Evolutionary conservation across 2,329 filamentous ascomycete species (phyloP).

Genomic region (Claviceps digitariae): DNA sequence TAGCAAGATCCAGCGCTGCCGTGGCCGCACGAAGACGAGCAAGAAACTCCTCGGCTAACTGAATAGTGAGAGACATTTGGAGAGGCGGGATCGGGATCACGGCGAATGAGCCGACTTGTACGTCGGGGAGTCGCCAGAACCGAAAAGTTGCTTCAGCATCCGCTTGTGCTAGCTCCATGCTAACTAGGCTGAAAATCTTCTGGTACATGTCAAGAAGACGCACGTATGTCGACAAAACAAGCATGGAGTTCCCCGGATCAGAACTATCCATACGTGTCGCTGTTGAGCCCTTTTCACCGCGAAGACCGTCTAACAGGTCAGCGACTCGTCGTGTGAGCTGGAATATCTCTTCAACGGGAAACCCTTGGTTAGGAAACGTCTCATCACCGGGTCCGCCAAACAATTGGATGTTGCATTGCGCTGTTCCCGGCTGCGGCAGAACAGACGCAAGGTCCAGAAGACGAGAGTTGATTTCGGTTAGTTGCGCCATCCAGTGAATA

Average conservation of each 20-base stretch:
- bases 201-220: constrained; percentile 28
- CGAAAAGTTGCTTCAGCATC: constrained; percentile 16
- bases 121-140: constrained; percentile 27
- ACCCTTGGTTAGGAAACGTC: constrained; percentile 13
- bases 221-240: constrained; percentile 26
- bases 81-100: constrained; percentile 26
- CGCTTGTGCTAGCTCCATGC: constrained; percentile 17
- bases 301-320: constrained; percentile 19
- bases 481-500: constrained; percentile 25
- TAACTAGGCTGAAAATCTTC: constrained; percentile 23
- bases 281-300: constrained; percentile 4
- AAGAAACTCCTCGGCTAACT: constrained; percentile 28
- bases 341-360: constrained; percentile 29
- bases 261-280: constrained; percentile 13
- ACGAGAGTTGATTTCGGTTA: constrained; percentile 24
- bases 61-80: constrained; percentile 28
- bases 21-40: constrained; percentile 21
- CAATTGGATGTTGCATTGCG: constrained; percentile 9
- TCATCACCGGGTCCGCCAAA: constrained; percentile 8
- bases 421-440: constrained; percentile 17
- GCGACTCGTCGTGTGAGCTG: constrained; percentile 24
- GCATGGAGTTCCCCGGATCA: constrained; percentile 24
- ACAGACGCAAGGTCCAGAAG: constrained; percentile 24
- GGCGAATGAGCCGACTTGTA: constrained; percentile 26
- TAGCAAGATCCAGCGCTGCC: constrained; percentile 13